Conservation (phyloP, 139 green algal genomes). For the Chlamydomonas sp. region DNA sequence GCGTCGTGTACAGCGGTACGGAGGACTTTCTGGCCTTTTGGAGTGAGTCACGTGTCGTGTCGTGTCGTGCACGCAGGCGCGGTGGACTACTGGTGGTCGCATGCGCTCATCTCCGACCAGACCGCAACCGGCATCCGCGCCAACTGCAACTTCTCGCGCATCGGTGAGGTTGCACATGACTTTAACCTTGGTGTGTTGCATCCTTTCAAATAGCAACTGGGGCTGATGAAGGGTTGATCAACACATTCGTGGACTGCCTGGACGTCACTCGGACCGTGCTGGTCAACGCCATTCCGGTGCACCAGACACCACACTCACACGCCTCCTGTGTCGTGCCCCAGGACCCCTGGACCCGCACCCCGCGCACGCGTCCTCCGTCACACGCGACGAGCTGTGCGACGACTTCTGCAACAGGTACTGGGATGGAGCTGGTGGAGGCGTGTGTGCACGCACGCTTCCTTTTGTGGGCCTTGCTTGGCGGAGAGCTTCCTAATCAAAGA, state of each 20-base stretch:
- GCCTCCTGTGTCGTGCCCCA: neutral
- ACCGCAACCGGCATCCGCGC: constrained; percentile 40
- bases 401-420: constrained; percentile 56
- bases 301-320: too few relatives aligned
- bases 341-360: constrained; percentile 47
- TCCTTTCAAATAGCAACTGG: too few relatives aligned
- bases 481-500: too few relatives aligned
- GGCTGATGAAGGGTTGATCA: neutral
- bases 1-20: too few relatives aligned
- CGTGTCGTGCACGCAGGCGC: constrained; percentile 46
- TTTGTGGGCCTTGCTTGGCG: too few relatives aligned
- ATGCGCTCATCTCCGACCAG: constrained; percentile 70
- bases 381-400: constrained; percentile 44
- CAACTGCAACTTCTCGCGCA: constrained; percentile 66
- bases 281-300: neutral
- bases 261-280: neutral
- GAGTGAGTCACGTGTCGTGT: too few relatives aligned
- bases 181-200: too few relatives aligned
- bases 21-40: too few relatives aligned
- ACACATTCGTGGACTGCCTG: neutral
- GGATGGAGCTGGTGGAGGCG: too few relatives aligned
- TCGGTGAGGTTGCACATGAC: constrained; percentile 60
- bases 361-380: constrained; percentile 1
- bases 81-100: constrained; percentile 80
- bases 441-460: too few relatives aligned